A percentile compares a stretch with the other conserved stretches of the same genome.
Evolutionary conservation across 371 early-diverging fungal species (phyloP).

Genomic region (Rhizomucor pusillus): DNA sequence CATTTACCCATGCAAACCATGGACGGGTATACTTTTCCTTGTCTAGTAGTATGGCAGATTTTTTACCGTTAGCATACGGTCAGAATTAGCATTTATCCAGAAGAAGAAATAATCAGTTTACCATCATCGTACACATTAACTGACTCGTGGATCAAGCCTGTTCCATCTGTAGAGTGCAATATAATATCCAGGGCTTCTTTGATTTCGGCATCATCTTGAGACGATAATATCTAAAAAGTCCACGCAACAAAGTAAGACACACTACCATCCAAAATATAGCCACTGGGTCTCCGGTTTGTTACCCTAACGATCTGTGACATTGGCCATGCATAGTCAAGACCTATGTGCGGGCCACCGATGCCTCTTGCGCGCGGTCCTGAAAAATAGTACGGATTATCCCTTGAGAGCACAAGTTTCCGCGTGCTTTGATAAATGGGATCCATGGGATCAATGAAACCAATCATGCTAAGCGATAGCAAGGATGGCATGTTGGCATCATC

Average conservation of each 20-base stretch:
- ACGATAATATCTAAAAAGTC: slow-evolving; percentile 25
- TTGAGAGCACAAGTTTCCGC: slow-evolving; percentile 51
- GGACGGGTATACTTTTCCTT: slow-evolving; percentile 27
- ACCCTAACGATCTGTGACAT: slow-evolving; percentile 32
- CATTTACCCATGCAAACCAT: slow-evolving; percentile 54
- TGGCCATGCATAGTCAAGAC: slow-evolving; percentile 26
- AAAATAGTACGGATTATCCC: slow-evolving; percentile 63
- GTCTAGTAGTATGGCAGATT: too few species aligned
- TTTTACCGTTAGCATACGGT: background rate
- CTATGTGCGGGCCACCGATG: slow-evolving; percentile 65
- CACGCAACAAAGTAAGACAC: too few species aligned
- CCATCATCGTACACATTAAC: slow-evolving; percentile 29
- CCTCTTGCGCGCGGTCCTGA: slow-evolving; percentile 44
- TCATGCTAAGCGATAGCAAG: slow-evolving; percentile 56
- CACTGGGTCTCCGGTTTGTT: too few species aligned
- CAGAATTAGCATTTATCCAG: background rate
- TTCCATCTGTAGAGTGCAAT: slow-evolving; percentile 22
- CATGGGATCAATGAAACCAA: slow-evolving; percentile 52
- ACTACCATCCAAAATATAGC: background rate
- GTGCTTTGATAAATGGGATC: slow-evolving; percentile 61
- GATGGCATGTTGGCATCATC: slow-evolving; percentile 74
- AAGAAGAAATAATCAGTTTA: slow-evolving; percentile 1
- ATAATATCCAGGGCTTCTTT: slow-evolving; percentile 28
- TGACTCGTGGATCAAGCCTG: slow-evolving; percentile 45
- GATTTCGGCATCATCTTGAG: slow-evolving; percentile 29